These are phyloP conservation scores for Epichloe sp. DNA, from an alignment of 2,329 filamentous ascomycete genomes.

Conservation along the genomic window DNA sequence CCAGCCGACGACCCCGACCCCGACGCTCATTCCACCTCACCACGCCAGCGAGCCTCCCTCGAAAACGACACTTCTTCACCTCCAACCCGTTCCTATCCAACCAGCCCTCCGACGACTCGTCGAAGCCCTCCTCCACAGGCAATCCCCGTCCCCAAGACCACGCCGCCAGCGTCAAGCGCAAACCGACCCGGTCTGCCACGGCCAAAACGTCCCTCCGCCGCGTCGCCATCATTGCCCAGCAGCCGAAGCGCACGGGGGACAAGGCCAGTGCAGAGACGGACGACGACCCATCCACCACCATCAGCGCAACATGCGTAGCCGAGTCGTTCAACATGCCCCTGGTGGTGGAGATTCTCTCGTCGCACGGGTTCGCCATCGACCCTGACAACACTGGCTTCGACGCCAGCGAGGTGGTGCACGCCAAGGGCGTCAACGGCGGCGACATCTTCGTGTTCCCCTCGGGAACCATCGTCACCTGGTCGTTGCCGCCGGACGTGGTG, in stretches of 20 bases:
- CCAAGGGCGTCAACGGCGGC: conserved; percentile 49
- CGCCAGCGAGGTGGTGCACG: conserved; percentile 49
- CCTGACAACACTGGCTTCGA: conserved; percentile 50
- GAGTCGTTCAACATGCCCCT: conserved; percentile 51
- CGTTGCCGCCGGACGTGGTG: conserved; percentile 63
- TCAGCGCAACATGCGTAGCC: conserved; percentile 48
- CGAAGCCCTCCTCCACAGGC: conserved; percentile 9
- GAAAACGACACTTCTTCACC: conserved; percentile 51
- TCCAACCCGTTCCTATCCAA: conserved; percentile 43
- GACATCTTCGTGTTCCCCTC: conserved; percentile 96
- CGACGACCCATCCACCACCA: conserved; percentile 28
- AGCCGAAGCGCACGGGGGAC: conserved; percentile 27
- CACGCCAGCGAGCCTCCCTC: conserved; percentile 29
- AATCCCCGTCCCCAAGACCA: conserved; percentile 8
- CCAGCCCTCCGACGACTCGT: conserved; percentile 11
- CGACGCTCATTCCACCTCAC: conserved; percentile 34
- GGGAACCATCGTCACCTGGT: conserved; percentile 88
- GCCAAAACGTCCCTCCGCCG: conserved; percentile 66
- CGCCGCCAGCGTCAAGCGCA: conserved; percentile 27
- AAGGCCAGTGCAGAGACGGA: conserved; percentile 11
- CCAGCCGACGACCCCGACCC: conserved; percentile 14
- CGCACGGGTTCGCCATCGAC: conserved; percentile 48
- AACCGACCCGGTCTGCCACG: conserved; percentile 29
- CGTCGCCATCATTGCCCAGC: conserved; percentile 76
- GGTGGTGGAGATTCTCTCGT: conserved; percentile 43